Percentiles rank a stretch among this genome's conserved stretches.
These are phyloP conservation scores for Castanea mollissima DNA, from an alignment of 306 rosid species.

Conservation along the genomic window DNA sequence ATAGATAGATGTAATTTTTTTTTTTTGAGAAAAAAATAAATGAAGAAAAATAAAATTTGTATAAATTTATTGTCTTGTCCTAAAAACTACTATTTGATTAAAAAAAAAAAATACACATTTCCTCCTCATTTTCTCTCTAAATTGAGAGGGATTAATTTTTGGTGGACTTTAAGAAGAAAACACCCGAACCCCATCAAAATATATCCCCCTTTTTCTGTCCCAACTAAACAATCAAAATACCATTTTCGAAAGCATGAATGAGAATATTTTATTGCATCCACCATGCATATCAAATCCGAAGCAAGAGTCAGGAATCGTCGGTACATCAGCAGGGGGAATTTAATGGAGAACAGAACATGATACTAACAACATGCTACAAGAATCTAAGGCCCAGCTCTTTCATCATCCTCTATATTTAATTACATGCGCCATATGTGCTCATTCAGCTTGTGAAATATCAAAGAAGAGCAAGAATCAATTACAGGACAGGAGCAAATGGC, in stretches of 20 bases:
- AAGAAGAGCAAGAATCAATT: not conserved
- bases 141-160: accelerated
- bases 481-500: conserved; percentile 29
- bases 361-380: conserved; percentile 31
- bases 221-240: too few relatives aligned
- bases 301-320: conserved; percentile 5
- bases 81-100: too few relatives aligned
- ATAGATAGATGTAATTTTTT: too few relatives aligned
- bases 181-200: too few relatives aligned
- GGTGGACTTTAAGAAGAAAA: too few relatives aligned
- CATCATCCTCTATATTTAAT: conserved; percentile 19
- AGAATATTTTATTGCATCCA: not conserved
- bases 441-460: conserved; percentile 20
- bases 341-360: conserved; percentile 33
- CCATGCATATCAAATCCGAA: not conserved
- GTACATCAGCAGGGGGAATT: conserved; percentile 10
- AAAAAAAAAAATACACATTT: too few relatives aligned
- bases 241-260: not conserved
- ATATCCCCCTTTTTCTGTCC: too few relatives aligned
- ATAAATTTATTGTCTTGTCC: too few relatives aligned
- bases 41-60: too few relatives aligned
- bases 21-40: too few relatives aligned
- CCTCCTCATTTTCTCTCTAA: too few relatives aligned
- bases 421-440: conserved; percentile 20
- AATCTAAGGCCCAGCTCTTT: conserved; percentile 26